Evolutionary conservation across 2,329 filamentous ascomycete species (phyloP).

Genomic region (Diaporthe helianthi): DNA sequence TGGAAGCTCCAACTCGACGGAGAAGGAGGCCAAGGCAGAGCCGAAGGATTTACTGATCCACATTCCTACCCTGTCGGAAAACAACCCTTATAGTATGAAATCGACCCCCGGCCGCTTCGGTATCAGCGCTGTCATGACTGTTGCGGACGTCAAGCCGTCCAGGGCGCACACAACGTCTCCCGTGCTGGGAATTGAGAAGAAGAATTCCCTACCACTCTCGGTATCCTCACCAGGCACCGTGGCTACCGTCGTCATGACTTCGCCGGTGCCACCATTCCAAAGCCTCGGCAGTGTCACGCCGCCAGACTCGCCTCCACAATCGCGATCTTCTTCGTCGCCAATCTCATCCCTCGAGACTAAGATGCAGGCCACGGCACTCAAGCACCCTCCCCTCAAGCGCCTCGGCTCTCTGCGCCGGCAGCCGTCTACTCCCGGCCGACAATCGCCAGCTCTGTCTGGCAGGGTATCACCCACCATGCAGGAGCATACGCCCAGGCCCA

Average conservation of each 20-base stretch:
- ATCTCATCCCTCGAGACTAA: slow-evolving; percentile 25
- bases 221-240: slow-evolving; percentile 13
- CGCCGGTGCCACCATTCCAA: slow-evolving; percentile 16
- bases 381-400: slow-evolving; percentile 24
- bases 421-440: not conserved
- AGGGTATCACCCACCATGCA: slow-evolving; percentile 12
- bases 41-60: slow-evolving; percentile 34
- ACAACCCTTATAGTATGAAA: not conserved
- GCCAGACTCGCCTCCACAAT: slow-evolving; percentile 27
- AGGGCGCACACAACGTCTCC: not conserved
- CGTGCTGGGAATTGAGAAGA: not conserved
- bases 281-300: slow-evolving; percentile 28
- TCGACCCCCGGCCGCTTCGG: not conserved
- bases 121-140: slow-evolving; percentile 28
- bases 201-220: slow-evolving; percentile 17
- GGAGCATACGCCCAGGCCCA: slow-evolving; percentile 13
- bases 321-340: slow-evolving; percentile 22
- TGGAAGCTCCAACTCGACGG: slow-evolving; percentile 7
- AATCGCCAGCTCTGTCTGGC: slow-evolving; percentile 1
- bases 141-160: slow-evolving; percentile 31
- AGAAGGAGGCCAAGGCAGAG: slow-evolving; percentile 34
- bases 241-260: slow-evolving; percentile 23
- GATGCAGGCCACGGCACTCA: slow-evolving; percentile 1
- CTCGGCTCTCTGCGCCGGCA: slow-evolving; percentile 4
- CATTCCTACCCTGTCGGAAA: not conserved